Evolutionary conservation across 176 grass and related monocot species (phyloP).

Genomic region (Poa annua): DNA sequence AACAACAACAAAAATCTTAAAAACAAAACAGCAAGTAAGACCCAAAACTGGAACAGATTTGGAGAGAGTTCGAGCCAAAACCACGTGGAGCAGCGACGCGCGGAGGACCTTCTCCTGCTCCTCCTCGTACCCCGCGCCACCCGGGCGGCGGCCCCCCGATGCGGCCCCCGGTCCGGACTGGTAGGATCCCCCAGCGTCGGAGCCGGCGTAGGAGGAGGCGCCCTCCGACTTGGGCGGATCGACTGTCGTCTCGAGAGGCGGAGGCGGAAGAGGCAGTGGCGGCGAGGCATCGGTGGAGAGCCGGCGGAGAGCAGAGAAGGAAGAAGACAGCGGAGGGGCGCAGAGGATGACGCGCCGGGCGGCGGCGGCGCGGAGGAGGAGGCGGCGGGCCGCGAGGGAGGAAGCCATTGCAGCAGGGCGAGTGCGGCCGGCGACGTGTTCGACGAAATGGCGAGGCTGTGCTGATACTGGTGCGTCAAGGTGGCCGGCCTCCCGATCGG

Average conservation of each 20-base stretch:
- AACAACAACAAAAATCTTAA: neutral
- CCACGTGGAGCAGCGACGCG: constrained; percentile 83
- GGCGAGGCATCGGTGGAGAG: constrained; percentile 44
- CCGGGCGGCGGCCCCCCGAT: constrained; percentile 38
- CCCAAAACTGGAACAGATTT: constrained; percentile 27
- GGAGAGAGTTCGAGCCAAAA: constrained; percentile 38
- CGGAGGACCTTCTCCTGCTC: constrained; percentile 83
- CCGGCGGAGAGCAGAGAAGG: constrained; percentile 1
- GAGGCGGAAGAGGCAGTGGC: constrained; percentile 38
- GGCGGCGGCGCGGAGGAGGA: constrained; percentile 48
- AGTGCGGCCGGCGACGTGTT: constrained; percentile 17
- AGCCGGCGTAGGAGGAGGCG: constrained; percentile 1
- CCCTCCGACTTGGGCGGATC: constrained; percentile 43
- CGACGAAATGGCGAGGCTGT: constrained; percentile 33
- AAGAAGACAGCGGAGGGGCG: neutral
- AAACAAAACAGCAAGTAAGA: neutral
- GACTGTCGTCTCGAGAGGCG: constrained; percentile 33
- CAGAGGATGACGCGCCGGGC: constrained; percentile 25
- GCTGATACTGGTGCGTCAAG: neutral
- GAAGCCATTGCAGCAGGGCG: constrained; percentile 48
- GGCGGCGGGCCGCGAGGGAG: constrained; percentile 56
- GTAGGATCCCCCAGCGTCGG: constrained; percentile 1
- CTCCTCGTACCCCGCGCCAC: constrained; percentile 60
- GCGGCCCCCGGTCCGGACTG: constrained; percentile 25
- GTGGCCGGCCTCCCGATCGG: neutral